Evolutionary conservation across 2,329 filamentous ascomycete genomes (phyloP), one percentile per base, ranked within the genome.

Genomic region (Exserohilum rostratum): DNA sequence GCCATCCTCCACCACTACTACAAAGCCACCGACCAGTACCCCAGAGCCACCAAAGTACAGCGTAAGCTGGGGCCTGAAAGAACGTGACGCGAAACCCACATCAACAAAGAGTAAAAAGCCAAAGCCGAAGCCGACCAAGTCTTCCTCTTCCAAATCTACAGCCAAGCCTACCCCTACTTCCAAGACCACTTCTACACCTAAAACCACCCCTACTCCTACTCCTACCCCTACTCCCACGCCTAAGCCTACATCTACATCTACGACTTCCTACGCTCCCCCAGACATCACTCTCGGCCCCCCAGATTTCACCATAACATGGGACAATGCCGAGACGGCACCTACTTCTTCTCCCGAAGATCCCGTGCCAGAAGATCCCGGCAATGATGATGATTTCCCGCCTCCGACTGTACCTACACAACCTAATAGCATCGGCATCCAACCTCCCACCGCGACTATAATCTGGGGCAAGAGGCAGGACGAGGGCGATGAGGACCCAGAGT

Each of bases 241-340:
- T 15, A 43, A 40, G 3, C 47, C 31, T 11, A 47, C 50, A 1
- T 38, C 50, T 6, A 54, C 31, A 7, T 40, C 50, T 1, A 38
- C 50, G 5, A 54, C 39, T 15, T 27, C 54, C 31, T 29, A 53
- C 20, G 47, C 48, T 4, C 53, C 49, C 18, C 50, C 58, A 18
- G 40, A 60, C 5, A 57, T 64, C 34, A 59, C 42, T 15, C 34
- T 64, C 17, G 56, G 56, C 10, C 52, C 49, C 5, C 58, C 63
- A 9, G 27, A 46, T 9, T 55, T 35, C 44, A 58, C 50, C 13
- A 30, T 62, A 34, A 53, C 35, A 20, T 61, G 58, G 58, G 52
- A 25, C 15, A 45, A 45, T 9, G 35, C 29, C 13, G 29, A 27
- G 7, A 40, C 34, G 15, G 47, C 34, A 29, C 29, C 47, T 2